Evolutionary conservation across 2,329 filamentous ascomycete species (phyloP).

Genomic region (Xylaria sp.): DNA sequence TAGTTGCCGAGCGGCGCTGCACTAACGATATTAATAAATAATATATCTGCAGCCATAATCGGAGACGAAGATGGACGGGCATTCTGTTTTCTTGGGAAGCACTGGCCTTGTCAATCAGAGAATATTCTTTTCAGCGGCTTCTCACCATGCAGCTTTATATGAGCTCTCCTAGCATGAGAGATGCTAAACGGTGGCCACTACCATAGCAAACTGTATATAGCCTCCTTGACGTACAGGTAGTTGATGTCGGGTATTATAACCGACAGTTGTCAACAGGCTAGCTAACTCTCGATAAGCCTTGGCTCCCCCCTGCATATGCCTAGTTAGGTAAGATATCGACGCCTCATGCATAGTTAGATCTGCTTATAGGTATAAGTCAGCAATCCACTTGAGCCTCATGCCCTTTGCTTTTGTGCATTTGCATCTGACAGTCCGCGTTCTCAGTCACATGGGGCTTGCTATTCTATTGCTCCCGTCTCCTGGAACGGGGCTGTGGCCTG

Average conservation of each 20-base stretch:
- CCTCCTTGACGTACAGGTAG: not conserved
- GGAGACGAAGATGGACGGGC: not conserved
- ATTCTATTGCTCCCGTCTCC: not conserved
- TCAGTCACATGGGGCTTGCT: not conserved
- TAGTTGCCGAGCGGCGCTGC: not conserved
- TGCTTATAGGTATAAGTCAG: conserved; percentile 9
- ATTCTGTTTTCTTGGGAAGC: conserved; percentile 3
- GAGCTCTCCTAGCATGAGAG: conserved; percentile 1
- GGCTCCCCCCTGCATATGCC: conserved; percentile 2
- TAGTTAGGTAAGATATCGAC: conserved; percentile 4
- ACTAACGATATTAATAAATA: conserved; percentile 1
- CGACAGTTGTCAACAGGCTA: not conserved
- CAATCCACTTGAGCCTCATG: conserved; percentile 18
- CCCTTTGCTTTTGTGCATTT: not conserved
- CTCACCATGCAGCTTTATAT: conserved; percentile 2
- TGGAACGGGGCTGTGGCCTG: conserved; percentile 5
- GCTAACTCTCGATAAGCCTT: not conserved
- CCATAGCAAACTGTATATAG: conserved; percentile 13
- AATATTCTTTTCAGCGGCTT: conserved; percentile 6
- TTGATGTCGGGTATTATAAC: not conserved
- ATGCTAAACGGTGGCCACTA: conserved; percentile 4
- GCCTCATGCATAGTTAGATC: conserved; percentile 3
- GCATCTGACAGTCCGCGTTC: not conserved
- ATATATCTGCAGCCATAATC: not conserved
- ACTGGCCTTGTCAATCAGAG: not conserved